A percentile compares a stretch with the other conserved stretches of the same genome.
phyloP scores from a whole-genome alignment of 768 basidiomycete species.

The Leccinum incarnatum region DNA sequence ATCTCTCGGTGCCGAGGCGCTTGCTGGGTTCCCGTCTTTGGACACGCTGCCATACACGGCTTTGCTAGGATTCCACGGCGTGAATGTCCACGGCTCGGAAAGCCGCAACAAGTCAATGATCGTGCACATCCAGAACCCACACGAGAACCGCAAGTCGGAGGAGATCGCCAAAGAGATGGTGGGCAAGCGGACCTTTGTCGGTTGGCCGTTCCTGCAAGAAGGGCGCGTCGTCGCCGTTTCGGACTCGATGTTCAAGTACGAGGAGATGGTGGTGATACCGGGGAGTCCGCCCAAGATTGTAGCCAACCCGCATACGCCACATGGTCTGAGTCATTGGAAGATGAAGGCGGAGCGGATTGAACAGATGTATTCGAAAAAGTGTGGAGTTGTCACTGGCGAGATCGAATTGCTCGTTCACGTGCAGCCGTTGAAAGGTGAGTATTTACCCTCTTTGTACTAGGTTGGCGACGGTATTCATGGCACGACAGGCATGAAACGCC shows the following conservation, averaged over 20 bases:
- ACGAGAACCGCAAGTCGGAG: slow-evolving; percentile 64
- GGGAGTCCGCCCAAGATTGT: slow-evolving; percentile 55
- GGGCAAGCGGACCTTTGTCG: slow-evolving; percentile 72
- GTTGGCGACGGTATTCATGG: background rate
- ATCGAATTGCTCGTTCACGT: slow-evolving; percentile 85
- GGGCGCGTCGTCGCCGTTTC: slow-evolving; percentile 84
- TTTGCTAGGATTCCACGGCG: slow-evolving; percentile 77
- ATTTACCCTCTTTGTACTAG: background rate
- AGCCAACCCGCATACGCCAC: slow-evolving; percentile 68
- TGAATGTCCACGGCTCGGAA: slow-evolving; percentile 91
- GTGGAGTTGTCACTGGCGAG: slow-evolving; percentile 79
- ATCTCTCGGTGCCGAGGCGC: slow-evolving; percentile 74
- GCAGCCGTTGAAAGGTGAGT: slow-evolving; percentile 82
- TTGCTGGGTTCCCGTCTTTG: slow-evolving; percentile 96
- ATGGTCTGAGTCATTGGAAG: slow-evolving; percentile 75
- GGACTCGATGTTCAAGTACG: slow-evolving; percentile 84
- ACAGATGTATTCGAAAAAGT: slow-evolving; percentile 81
- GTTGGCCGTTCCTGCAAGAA: slow-evolving; percentile 96
- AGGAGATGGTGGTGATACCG: slow-evolving; percentile 57
- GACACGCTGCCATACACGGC: slow-evolving; percentile 82
- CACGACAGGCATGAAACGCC: slow-evolving; percentile 73
- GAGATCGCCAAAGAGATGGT: slow-evolving; percentile 75
- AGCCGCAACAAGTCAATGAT: slow-evolving; percentile 93
- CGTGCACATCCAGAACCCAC: slow-evolving; percentile 74
- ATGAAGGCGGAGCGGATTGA: slow-evolving; percentile 80